Percentiles rank a stretch among this genome's conserved stretches.
phyloP scores from a whole-genome alignment of 768 basidiomycete species.

The Leucocoprinus leucothites region DNA sequence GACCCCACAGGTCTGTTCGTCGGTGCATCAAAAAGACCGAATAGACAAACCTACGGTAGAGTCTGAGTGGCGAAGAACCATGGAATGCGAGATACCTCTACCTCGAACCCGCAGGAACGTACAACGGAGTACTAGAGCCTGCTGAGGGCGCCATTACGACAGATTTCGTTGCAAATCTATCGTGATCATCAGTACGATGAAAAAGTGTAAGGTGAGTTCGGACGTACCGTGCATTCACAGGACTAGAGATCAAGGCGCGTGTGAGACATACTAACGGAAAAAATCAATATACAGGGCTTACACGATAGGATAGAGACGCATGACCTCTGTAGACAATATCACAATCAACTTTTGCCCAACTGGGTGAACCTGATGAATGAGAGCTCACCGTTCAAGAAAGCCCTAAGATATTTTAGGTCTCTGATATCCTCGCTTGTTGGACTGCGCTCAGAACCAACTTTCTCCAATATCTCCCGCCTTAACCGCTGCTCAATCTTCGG shows the following conservation, averaged over 20 bases:
- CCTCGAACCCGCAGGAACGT: neutral
- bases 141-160: neutral
- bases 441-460: constrained; percentile 27
- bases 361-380: neutral
- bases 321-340: neutral
- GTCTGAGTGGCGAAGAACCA: no score
- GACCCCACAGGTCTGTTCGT: constrained; percentile 47
- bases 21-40: constrained; percentile 47
- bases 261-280: neutral
- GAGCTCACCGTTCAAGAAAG: neutral
- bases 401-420: constrained; percentile 29
- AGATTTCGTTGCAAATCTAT: constrained; percentile 1
- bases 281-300: neutral
- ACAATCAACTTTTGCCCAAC: neutral
- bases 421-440: constrained; percentile 40
- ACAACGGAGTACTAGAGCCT: neutral
- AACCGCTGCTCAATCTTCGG: constrained; percentile 30
- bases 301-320: neutral
- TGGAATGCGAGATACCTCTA: neutral
- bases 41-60: constrained; percentile 20
- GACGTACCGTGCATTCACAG: constrained; percentile 6
- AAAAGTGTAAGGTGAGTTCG: neutral
- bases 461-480: constrained; percentile 32
- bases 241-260: neutral
- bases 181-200: neutral